Evolutionary conservation across 495 filamentous ascomycete species (phyloP), one percentile per base, ranked within the genome.

Genomic region (Penicillium arizonense): DNA sequence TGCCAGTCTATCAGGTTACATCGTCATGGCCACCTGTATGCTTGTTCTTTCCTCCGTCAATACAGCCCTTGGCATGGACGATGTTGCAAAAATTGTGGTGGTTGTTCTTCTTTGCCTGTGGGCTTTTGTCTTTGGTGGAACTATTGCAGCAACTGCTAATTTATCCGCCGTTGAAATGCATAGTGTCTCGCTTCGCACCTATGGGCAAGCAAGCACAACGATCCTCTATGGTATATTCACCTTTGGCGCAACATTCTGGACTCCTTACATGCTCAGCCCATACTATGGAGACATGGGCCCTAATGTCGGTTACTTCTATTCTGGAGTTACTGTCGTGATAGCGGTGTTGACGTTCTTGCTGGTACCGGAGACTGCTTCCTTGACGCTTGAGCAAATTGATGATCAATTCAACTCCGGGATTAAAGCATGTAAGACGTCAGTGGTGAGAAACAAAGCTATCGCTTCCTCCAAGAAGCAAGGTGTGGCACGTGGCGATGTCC

Each of bases 351-450:
- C 53, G 0, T 69, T 58, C 35, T 37, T 63, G 12, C 48, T 64
- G 9, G 61, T 69, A 1, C 65, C 65, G 4, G 65, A 69, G 44
- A 69, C 63, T 44, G 63, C 63, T n/a, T 34, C 43, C 14, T 33
- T 69, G 16, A 64, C 65, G 0, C 43, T 69, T 20, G 65, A 69
- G 47, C 63, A 69, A 48, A 67, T 69, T 33, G 61, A 69, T 40
- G 61, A 61, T 39, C n/a, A 56, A 5, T 69, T 64, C 12, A 50
- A 55, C 24, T 67, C 61, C 0, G 55, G 53, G 3, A 44, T 56
- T 13, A 52, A 35, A 14, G 58, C 65, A 3, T 69, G 65, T 63
- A 45, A 55, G 37, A 69, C 65, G 2, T 69, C 65, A 3, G 40
- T 47, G 32, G 39, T 51, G 3, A 23, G 37, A 2, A 69, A 69